These are phyloP conservation scores for Ceratocystis huliohia DNA, from an alignment of 2,329 filamentous ascomycete species.

Conservation along the genomic window DNA sequence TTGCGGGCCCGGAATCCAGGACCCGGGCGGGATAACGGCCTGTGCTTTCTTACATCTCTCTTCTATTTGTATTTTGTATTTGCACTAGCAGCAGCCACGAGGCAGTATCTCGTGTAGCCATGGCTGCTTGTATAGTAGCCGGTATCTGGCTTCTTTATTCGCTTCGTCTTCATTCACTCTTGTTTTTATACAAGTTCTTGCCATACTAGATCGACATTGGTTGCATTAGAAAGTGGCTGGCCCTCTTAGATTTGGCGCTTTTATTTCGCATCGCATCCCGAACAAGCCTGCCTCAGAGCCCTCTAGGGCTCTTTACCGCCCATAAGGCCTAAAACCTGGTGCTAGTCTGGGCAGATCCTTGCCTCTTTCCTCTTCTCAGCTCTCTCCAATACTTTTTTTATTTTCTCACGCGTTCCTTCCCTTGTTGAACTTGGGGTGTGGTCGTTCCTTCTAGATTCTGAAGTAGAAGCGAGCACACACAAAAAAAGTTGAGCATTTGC, in stretches of 20 bases:
- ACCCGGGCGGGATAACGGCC: background rate
- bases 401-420: conserved; percentile 1
- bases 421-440: conserved; percentile 1
- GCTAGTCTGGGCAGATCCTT: background rate
- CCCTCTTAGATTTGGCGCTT: background rate
- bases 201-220: background rate
- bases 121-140: background rate
- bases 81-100: background rate
- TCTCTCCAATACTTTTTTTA: background rate
- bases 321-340: background rate
- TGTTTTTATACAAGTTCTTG: background rate
- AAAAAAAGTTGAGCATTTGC: background rate
- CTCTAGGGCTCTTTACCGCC: background rate
- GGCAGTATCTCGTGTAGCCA: background rate
- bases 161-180: background rate
- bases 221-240: background rate
- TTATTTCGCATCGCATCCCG: background rate
- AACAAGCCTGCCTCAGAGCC: background rate
- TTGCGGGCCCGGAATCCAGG: background rate
- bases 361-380: background rate
- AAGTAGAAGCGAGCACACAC: background rate
- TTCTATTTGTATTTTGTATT: background rate
- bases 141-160: background rate
- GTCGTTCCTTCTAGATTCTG: background rate
- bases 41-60: background rate